These are phyloP conservation scores for Limonium bicolor DNA, from an alignment of 148 eudicot species.

Conservation along the genomic window DNA sequence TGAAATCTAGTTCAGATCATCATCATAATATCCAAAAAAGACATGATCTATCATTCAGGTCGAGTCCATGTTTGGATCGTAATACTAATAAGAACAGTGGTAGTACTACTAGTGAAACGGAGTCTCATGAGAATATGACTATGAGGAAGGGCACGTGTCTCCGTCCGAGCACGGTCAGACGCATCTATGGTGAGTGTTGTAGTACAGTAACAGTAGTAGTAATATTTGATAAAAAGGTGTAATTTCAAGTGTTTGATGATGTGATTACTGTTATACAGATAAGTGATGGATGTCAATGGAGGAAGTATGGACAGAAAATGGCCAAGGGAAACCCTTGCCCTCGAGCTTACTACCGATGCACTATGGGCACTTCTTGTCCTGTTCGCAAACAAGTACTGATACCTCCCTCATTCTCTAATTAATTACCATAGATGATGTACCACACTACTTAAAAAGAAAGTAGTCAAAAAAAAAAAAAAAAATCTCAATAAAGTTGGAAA, in stretches of 20 bases:
- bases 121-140: constrained; percentile 6
- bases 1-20: too few relatives aligned
- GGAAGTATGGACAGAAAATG: constrained; percentile 32
- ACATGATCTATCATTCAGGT: too few relatives aligned
- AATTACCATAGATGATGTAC: too few relatives aligned
- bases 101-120: constrained; percentile 4
- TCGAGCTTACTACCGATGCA: constrained; percentile 38
- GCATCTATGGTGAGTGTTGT: constrained; percentile 19
- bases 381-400: constrained; percentile 37
- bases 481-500: too few relatives aligned
- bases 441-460: too few relatives aligned
- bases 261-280: constrained; percentile 8
- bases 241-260: background rate
- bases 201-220: too few relatives aligned
- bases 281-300: constrained; percentile 36
- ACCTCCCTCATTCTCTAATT: too few relatives aligned
- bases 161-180: constrained; percentile 24
- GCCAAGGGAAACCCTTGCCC: constrained; percentile 34
- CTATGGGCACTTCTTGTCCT: constrained; percentile 29
- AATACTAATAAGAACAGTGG: constrained; percentile 1
- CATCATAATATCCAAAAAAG: too few relatives aligned
- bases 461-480: too few relatives aligned
- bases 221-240: too few relatives aligned
- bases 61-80: background rate
- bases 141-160: constrained; percentile 22